phyloP scores from a whole-genome alignment of 2,329 filamentous ascomycete species.

The Penicillium paneum region DNA sequence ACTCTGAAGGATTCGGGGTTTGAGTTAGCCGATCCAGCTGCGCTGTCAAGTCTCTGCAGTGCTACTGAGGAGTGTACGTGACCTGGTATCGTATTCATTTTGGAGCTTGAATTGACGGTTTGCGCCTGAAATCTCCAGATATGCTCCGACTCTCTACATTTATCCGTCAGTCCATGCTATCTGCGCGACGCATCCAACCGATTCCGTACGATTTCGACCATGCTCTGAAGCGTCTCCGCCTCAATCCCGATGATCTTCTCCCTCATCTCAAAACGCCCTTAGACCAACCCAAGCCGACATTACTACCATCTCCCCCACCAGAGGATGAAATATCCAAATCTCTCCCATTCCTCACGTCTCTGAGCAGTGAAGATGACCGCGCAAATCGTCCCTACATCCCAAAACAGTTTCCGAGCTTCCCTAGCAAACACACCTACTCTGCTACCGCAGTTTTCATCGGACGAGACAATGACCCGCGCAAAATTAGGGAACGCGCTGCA shows the following conservation, averaged over 20 bases:
- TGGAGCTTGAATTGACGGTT: conserved; percentile 15
- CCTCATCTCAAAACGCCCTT: conserved; percentile 33
- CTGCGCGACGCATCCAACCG: conserved; percentile 53
- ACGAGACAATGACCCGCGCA: conserved; percentile 58
- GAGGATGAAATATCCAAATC: conserved; percentile 37
- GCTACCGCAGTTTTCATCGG: conserved; percentile 57
- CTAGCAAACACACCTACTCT: conserved; percentile 63
- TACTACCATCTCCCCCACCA: conserved; percentile 41
- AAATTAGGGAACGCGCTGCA: conserved; percentile 60
- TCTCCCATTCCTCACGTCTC: conserved; percentile 49
- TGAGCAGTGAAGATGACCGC: conserved; percentile 49
- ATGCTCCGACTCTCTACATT: conserved; percentile 54
- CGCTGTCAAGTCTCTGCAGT: conserved; percentile 55
- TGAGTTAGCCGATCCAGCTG: conserved; percentile 53
- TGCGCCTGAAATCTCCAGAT: conserved; percentile 41
- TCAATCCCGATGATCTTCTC: conserved; percentile 34
- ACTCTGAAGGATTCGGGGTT: conserved; percentile 54
- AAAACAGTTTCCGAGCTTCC: conserved; percentile 59
- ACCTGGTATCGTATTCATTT: not conserved
- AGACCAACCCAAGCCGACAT: conserved; percentile 22
- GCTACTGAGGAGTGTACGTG: conserved; percentile 59
- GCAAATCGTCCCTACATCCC: conserved; percentile 55
- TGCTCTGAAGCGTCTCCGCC: conserved; percentile 32
- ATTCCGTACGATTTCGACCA: conserved; percentile 59
- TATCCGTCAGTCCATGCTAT: conserved; percentile 57